phyloP scores from a whole-genome alignment of 2,329 filamentous ascomycete species.

The Pseudocercospora macadamiae region DNA sequence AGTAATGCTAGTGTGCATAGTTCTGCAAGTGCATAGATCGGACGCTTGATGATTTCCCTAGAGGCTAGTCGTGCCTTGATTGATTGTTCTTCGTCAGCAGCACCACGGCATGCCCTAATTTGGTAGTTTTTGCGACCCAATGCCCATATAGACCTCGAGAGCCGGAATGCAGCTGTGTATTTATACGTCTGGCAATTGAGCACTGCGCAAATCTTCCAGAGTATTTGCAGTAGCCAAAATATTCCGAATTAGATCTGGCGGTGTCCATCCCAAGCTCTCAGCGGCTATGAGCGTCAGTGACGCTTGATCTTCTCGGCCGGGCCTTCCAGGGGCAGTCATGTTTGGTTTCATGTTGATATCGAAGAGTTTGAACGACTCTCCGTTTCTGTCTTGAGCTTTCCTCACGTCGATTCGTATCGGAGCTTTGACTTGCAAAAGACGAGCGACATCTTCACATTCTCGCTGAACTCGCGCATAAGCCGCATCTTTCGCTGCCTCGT shows the following conservation, averaged over 20 bases:
- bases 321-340: constrained; percentile 53
- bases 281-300: constrained; percentile 52
- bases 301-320: constrained; percentile 53
- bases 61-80: no score
- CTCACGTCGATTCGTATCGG: constrained; percentile 54
- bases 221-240: constrained; percentile 36
- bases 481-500: constrained; percentile 39
- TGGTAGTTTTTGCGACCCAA: no score
- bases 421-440: constrained; percentile 46
- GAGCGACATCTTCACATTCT: constrained; percentile 48
- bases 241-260: constrained; percentile 41
- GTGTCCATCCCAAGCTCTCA: constrained; percentile 48
- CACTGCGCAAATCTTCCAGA: constrained; percentile 13
- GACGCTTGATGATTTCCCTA: no score
- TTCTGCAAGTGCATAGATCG: no score
- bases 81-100: no score
- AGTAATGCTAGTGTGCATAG: no score
- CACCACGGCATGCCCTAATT: no score
- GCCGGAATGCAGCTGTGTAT: not conserved
- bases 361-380: constrained; percentile 50
- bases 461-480: constrained; percentile 39
- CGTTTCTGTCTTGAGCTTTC: constrained; percentile 37
- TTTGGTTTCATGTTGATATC: constrained; percentile 59
- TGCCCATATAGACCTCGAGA: no score
- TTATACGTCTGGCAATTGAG: not conserved